Base-by-base conservation (phyloP, 225 moss, liverwort and hornwort genomes). In the Anthoceros angustus region DNA sequence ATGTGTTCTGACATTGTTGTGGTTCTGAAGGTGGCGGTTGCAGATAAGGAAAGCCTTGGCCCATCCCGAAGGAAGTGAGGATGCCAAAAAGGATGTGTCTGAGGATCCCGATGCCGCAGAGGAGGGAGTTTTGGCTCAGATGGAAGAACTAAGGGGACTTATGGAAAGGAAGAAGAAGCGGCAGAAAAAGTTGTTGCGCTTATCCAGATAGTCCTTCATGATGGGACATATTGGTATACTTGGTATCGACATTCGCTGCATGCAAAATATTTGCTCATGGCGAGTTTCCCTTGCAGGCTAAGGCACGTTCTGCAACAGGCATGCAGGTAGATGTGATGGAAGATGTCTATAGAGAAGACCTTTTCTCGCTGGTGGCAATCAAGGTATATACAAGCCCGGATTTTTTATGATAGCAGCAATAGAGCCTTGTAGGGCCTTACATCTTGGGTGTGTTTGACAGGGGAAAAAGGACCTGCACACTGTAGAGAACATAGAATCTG, bases 301-400 rank as follows among this genome's bases (percentile, higher is more conserved):
- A 87, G 70, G 72, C 87, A 69, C 91, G 95, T 62, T 78, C 86
- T 40, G 74, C 95, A 18, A 98, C 91, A 70, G 95, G 95, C 70
- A 92, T 92, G 91, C 95, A 92, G 72, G 80, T 92, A 32, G 95
- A 98, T 69, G 85, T 98, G 6, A 98, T 98, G 95, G 88, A 92
- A 69, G 88, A 95, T 55, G 77, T 83, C 42, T 75, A 91, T 68
- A 85, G 83, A 40, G 95, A 98, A 48, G 75, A 87, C 69, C 85
- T 98, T 68, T 98, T 98, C 70, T 75, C 85, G 10, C 73, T 98
- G 25, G 84, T 75, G 74, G 82, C 69, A 43, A 84, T 92, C 25
- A 88, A 87, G 95, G 95, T 98, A 41, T 1, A 23, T 15, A 6
- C 8, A 5, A 11, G 23, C 26, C 10, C 25, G 25, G 16, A 15